Base-by-base conservation (phyloP, 176 grass and related monocot species). In the Alopecurus myosuroides region DNA sequence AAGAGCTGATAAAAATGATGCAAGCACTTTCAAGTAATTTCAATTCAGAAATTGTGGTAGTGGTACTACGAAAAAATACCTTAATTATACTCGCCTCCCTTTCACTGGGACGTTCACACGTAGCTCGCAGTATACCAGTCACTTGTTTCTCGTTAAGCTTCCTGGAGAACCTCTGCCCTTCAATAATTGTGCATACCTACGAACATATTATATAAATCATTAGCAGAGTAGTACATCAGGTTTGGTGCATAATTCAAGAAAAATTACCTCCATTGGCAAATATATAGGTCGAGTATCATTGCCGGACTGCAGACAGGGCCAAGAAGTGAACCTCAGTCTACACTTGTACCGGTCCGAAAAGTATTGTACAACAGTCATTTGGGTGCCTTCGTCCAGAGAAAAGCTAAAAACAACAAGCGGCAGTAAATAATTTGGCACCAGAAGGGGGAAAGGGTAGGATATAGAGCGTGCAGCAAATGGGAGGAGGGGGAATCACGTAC, bases 261-360 rank as follows among this genome's bases (percentile, higher is more conserved):
- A 55, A 86, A 17, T 29, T 85, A 94, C 92, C 94, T 97, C 94
- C 88, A 97, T 94, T 23, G 90, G 90, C 73, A 97, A 89, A 73
- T 89, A 97, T 46, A 82, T 89, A 37, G 94, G 90, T 7, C 79
- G 88, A 76, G 69, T 78, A 41, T 89, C 77, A 60, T 25, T 97
- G 76, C 94, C 94, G 3, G 88, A 83, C 69, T 90, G 92, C 37
- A 97, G 77, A 86, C 94, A 97, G 58, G 94, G 94, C 88, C 86
- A 90, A 74, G 85, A 53, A 4, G 69, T 57, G 72, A 87, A 87
- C 11, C 58, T 55, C 83, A 97, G n/a, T 23, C 1, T 28, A 74
- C 34, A 91, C 1, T 85, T 80, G 60, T 97, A 94, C 12, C 77
- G 75, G 11, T 87, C 41, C 50, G 5, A 36, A 40, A 97, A 94